Evolutionary conservation across 1,284 basidiomycete genomes (phyloP).

Genomic region (Exsudoporus floridanus): DNA sequence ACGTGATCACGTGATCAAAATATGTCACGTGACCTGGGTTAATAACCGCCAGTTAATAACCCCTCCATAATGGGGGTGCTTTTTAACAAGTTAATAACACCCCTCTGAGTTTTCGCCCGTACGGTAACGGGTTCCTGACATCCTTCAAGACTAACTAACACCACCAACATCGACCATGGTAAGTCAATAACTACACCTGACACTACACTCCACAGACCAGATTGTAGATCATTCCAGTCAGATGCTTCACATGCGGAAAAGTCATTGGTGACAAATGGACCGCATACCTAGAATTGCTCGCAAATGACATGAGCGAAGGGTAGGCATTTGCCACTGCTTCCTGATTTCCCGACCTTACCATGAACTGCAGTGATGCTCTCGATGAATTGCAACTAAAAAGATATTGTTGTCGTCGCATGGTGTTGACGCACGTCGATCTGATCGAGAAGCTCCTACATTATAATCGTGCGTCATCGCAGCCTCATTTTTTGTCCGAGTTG

Average conservation of each 20-base stretch:
- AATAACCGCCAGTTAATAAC: too few species aligned
- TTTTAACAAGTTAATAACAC: too few species aligned
- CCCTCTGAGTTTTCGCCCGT: too few species aligned
- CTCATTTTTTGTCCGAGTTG: neutral
- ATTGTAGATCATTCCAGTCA: constrained; percentile 81
- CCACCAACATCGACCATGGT: constrained; percentile 25
- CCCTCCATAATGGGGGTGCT: too few species aligned
- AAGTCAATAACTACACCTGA: neutral
- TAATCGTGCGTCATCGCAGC: constrained; percentile 72
- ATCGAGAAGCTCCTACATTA: constrained; percentile 96
- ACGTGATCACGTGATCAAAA: too few species aligned
- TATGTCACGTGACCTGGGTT: too few species aligned
- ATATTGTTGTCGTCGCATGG: constrained; percentile 98
- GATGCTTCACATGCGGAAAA: constrained; percentile 92
- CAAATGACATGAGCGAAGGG: constrained; percentile 83
- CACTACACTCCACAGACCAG: neutral
- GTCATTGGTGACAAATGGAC: constrained; percentile 94
- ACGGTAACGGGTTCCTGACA: too few species aligned
- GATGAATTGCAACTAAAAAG: constrained; percentile 89
- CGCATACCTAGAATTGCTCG: constrained; percentile 76
- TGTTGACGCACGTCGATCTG: constrained; percentile 94
- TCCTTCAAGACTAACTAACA: neutral
- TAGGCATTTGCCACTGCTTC: constrained; percentile 40
- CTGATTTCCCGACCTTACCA: neutral
- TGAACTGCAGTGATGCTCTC: constrained; percentile 73